phyloP scores from a whole-genome alignment of 257 asterid genomes.

The Mitragyna speciosa region DNA sequence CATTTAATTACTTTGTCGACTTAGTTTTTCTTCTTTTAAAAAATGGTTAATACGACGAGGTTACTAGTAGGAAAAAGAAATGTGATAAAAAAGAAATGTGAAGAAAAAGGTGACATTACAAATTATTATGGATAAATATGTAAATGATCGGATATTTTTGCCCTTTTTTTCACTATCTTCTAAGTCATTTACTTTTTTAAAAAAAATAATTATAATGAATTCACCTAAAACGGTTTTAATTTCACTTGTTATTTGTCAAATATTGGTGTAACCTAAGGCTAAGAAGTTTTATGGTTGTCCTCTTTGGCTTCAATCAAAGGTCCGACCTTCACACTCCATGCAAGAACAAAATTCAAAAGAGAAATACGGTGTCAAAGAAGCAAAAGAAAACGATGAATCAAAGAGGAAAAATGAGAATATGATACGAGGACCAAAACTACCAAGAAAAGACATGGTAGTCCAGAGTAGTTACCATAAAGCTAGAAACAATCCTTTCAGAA shows the following conservation, averaged over 20 bases:
- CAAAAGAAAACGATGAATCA: neutral
- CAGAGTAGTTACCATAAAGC: neutral
- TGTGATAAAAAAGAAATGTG: too few relatives aligned
- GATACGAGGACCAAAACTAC: neutral
- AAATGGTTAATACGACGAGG: too few relatives aligned
- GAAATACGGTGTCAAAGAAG: constrained; percentile 15
- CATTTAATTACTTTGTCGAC: too few relatives aligned
- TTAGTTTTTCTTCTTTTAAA: too few relatives aligned
- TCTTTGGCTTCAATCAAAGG: neutral
- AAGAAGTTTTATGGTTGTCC: neutral
- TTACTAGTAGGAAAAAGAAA: too few relatives aligned
- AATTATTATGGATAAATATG: too few relatives aligned
- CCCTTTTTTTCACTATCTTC: too few relatives aligned
- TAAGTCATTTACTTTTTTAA: too few relatives aligned
- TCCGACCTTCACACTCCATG: neutral
- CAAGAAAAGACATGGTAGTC: neutral
- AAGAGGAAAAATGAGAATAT: neutral
- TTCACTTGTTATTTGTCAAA: neutral
- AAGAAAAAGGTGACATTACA: too few relatives aligned
- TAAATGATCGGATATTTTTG: too few relatives aligned
- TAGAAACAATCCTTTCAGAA: neutral
- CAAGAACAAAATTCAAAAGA: neutral
- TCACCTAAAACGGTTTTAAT: too few relatives aligned
- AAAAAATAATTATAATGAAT: too few relatives aligned
- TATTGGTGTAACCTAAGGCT: neutral